phyloP scores from a whole-genome alignment of 805 yeast species.

The Yarrowia keelungensis region DNA sequence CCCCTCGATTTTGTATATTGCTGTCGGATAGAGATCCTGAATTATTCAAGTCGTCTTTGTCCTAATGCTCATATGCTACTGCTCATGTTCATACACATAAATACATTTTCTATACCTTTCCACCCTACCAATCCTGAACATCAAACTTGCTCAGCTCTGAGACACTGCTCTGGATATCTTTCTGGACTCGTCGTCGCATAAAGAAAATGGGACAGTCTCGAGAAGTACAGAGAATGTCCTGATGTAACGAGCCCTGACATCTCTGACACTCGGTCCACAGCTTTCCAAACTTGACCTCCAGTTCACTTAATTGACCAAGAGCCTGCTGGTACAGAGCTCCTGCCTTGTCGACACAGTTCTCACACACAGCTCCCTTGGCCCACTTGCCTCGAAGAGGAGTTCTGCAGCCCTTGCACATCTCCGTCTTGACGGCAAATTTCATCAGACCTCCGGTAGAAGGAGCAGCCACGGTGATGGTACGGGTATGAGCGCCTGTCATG shows the following conservation, averaged over 20 bases:
- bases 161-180: slow-evolving; percentile 66
- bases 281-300: slow-evolving; percentile 83
- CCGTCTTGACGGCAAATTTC: slow-evolving; percentile 90
- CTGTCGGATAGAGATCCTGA: no score
- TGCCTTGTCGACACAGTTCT: slow-evolving; percentile 73
- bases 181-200: slow-evolving; percentile 89
- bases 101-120: background rate
- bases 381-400: slow-evolving; percentile 65
- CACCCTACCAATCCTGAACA: slow-evolving; percentile 49
- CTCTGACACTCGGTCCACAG: slow-evolving; percentile 98
- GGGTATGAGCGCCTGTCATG: slow-evolving; percentile 81
- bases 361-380: slow-evolving; percentile 79
- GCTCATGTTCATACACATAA: background rate
- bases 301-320: slow-evolving; percentile 74
- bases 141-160: slow-evolving; percentile 72
- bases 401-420: slow-evolving; percentile 86
- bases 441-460: slow-evolving; percentile 86
- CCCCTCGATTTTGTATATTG: no score
- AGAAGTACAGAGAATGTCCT: slow-evolving; percentile 92
- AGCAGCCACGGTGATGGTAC: slow-evolving; percentile 70
- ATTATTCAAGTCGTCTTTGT: no score
- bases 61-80: no score
- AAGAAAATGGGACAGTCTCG: slow-evolving; percentile 97
- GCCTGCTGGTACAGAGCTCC: slow-evolving; percentile 84
- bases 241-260: slow-evolving; percentile 95